Conservation (phyloP, 2,329 filamentous ascomycete species). For the Graphilbum sp. region DNA sequence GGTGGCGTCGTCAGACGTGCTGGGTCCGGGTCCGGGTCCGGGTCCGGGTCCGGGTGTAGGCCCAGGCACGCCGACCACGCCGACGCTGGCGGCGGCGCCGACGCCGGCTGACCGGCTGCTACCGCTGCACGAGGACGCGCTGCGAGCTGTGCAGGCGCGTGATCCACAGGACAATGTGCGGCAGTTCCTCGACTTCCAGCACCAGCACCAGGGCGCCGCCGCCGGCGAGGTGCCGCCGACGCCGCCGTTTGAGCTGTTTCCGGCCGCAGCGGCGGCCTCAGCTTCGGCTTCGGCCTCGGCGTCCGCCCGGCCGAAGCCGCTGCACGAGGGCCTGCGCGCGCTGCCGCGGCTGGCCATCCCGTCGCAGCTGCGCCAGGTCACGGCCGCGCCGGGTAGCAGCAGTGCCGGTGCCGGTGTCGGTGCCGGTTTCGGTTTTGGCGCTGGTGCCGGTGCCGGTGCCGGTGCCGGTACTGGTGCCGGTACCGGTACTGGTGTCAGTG, state of each 20-base stretch:
- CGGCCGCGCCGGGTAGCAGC: background rate
- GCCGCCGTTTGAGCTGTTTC: conserved; percentile 51
- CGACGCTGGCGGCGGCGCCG: background rate
- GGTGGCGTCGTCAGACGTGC: conserved; percentile 78
- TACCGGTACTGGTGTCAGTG: no score
- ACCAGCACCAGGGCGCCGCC: conserved; percentile 26
- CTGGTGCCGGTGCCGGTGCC: no score
- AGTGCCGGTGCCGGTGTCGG: no score
- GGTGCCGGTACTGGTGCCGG: no score
- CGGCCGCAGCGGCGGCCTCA: conserved; percentile 16
- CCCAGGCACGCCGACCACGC: no score
- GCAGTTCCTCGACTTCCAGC: conserved; percentile 80
- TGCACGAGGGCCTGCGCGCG: conserved; percentile 37
- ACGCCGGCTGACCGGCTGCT: background rate
- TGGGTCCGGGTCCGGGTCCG: conserved; percentile 44
- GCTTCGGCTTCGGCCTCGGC: conserved; percentile 2
- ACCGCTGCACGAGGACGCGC: conserved; percentile 56
- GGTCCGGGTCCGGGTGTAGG: no score
- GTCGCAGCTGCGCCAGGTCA: conserved; percentile 7
- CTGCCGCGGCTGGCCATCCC: conserved; percentile 43
- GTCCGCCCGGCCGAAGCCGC: conserved; percentile 11
- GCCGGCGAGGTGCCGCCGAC: conserved; percentile 46
- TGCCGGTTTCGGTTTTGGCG: no score
- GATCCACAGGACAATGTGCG: conserved; percentile 89
- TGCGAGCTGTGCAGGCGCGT: conserved; percentile 51